A percentile compares a stretch with the other conserved stretches of the same genome.
phyloP scores from a whole-genome alignment of 2,329 filamentous ascomycete species.

The Trichoderma lentiforme region DNA sequence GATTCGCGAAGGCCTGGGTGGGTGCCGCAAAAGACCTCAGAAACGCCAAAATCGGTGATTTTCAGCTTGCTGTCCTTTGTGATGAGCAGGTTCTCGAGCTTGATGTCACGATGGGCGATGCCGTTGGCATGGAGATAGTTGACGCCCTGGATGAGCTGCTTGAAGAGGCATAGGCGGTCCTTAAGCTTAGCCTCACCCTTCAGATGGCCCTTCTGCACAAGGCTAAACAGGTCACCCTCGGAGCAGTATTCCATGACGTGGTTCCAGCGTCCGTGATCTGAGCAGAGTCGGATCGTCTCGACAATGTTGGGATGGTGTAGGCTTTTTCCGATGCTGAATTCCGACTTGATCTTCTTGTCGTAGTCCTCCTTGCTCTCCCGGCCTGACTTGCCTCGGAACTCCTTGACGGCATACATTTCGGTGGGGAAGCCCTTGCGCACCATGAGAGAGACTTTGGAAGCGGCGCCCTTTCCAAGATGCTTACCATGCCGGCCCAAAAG shows the following conservation, averaged over 20 bases:
- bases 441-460: slow-evolving; percentile 80
- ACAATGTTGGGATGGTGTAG: slow-evolving; percentile 85
- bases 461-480: slow-evolving; percentile 76
- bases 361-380: slow-evolving; percentile 72
- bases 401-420: slow-evolving; percentile 80
- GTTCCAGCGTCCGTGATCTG: slow-evolving; percentile 73
- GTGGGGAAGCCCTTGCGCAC: slow-evolving; percentile 60
- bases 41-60: slow-evolving; percentile 89
- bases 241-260: slow-evolving; percentile 92
- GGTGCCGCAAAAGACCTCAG: slow-evolving; percentile 77
- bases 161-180: slow-evolving; percentile 81
- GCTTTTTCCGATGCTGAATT: slow-evolving; percentile 84
- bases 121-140: slow-evolving; percentile 78
- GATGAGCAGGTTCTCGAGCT: slow-evolving; percentile 81
- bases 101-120: slow-evolving; percentile 88
- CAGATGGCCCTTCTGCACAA: slow-evolving; percentile 71
- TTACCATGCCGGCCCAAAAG: slow-evolving; percentile 70
- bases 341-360: slow-evolving; percentile 84
- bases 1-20: slow-evolving; percentile 75
- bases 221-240: slow-evolving; percentile 73
- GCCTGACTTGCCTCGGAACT: slow-evolving; percentile 71
- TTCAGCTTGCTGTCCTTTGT: slow-evolving; percentile 78
- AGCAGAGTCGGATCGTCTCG: slow-evolving; percentile 73
- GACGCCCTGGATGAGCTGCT: slow-evolving; percentile 80
- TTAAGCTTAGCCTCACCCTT: slow-evolving; percentile 58